Conservation (phyloP, 106 monocot species). For the Dendrobium nobile region DNA sequence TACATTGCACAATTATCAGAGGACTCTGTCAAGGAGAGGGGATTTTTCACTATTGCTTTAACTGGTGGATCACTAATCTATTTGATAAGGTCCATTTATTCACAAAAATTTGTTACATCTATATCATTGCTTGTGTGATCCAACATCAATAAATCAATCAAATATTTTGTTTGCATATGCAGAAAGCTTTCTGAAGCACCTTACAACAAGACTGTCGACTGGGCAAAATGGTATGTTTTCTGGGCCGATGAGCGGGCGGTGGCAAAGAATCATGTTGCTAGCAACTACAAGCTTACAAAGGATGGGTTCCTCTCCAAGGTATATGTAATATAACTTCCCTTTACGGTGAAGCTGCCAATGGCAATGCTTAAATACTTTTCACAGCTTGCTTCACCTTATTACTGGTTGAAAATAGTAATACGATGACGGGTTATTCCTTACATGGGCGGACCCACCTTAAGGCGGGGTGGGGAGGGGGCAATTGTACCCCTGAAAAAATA, state of each 20-base stretch:
- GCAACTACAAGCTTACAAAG: slow-evolving; percentile 77
- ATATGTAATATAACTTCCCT: neutral
- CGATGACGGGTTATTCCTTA: too few species aligned
- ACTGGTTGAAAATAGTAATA: too few species aligned
- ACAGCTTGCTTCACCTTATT: too few species aligned
- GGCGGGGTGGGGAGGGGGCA: too few species aligned
- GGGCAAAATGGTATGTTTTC: slow-evolving; percentile 89
- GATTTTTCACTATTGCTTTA: slow-evolving; percentile 57
- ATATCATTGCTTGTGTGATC: too few species aligned
- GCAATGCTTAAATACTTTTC: too few species aligned
- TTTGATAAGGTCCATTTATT: slow-evolving; percentile 39
- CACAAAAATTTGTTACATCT: neutral
- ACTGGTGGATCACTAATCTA: slow-evolving; percentile 53
- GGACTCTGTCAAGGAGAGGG: slow-evolving; percentile 51
- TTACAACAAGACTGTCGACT: slow-evolving; percentile 73
- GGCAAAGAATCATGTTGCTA: slow-evolving; percentile 75
- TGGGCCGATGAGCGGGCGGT: slow-evolving; percentile 96
- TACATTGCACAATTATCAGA: slow-evolving; percentile 26
- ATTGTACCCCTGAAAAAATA: too few species aligned
- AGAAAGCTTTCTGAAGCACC: slow-evolving; percentile 39
- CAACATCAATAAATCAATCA: neutral
- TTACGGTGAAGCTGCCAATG: neutral
- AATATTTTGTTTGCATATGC: neutral
- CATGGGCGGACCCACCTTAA: too few species aligned
- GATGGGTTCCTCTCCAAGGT: slow-evolving; percentile 87